Conservation (phyloP, 352 stramenopile species). For the Pythium myriotylum region DNA sequence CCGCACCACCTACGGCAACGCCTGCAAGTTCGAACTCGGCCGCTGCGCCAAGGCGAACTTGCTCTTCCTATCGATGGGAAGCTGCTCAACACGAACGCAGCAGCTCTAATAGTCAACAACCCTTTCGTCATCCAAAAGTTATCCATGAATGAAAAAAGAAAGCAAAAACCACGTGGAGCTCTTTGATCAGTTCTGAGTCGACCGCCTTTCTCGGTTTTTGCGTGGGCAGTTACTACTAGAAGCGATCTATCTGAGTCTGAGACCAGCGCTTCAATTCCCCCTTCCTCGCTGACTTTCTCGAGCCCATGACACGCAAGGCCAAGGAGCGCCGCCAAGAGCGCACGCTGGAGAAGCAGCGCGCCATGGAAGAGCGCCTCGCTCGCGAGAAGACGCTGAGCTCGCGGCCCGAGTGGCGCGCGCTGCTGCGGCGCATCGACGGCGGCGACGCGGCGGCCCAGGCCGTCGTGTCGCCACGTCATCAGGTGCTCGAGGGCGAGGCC, state of each 20-base stretch:
- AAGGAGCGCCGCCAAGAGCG: constrained; percentile 74
- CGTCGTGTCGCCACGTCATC: constrained; percentile 24
- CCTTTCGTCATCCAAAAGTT: no score
- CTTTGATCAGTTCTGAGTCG: no score
- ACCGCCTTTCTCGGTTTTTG: no score
- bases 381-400: constrained; percentile 45
- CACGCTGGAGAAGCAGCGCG: constrained; percentile 21
- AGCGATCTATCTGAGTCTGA: constrained; percentile 13
- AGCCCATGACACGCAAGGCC: constrained; percentile 68
- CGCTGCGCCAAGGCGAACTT: constrained; percentile 16
- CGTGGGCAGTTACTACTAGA: no score
- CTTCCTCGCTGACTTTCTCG: constrained; percentile 3
- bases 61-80: neutral
- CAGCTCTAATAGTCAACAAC: no score
- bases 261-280: neutral
- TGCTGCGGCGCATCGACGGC: constrained; percentile 65
- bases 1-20: constrained; percentile 25
- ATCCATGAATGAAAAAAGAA: no score
- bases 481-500: constrained; percentile 6
- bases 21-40: constrained; percentile 16
- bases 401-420: constrained; percentile 56
- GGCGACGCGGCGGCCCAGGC: constrained; percentile 17
- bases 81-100: neutral
- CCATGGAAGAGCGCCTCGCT: constrained; percentile 48
- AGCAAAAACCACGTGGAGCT: no score